These are phyloP conservation scores for Dimargaris cristalligena DNA, from an alignment of 192 early-diverging fungal species.

Conservation along the genomic window DNA sequence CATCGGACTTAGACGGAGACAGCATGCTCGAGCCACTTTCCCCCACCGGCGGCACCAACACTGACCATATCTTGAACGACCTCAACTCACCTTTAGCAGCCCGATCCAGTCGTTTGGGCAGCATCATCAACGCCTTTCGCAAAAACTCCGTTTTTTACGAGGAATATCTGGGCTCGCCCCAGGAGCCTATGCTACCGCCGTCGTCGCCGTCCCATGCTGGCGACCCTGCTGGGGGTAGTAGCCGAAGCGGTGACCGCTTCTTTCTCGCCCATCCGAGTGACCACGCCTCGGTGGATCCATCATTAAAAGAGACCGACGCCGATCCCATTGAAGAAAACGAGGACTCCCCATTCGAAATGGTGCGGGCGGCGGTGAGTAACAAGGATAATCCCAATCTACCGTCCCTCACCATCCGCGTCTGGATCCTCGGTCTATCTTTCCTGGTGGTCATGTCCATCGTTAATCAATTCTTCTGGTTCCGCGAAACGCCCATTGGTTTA, in stretches of 20 bases:
- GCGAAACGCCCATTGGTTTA: constrained; percentile 57
- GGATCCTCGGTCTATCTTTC: constrained; percentile 57
- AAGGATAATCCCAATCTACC: constrained; percentile 48
- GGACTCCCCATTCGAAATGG: constrained; percentile 49
- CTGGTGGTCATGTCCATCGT: constrained; percentile 39
- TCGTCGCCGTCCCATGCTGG: neutral
- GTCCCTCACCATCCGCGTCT: constrained; percentile 53
- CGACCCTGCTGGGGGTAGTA: neutral
- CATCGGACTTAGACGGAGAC: no score
- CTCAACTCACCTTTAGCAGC: no score
- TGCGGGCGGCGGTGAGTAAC: constrained; percentile 46
- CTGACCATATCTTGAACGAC: no score
- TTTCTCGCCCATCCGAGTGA: neutral
- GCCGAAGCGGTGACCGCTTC: neutral
- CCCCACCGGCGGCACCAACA: no score
- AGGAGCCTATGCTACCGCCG: neutral
- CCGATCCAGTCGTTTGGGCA: no score
- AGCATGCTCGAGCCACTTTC: no score
- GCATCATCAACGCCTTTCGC: no score
- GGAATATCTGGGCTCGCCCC: neutral
- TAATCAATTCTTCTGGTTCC: constrained; percentile 79
- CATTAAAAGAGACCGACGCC: neutral
- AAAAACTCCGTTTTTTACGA: neutral
- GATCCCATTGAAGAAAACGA: constrained; percentile 11
- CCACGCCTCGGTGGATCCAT: neutral